phyloP scores from a whole-genome alignment of 2,329 filamentous ascomycete genomes.

The Fusarium sambucinum region DNA sequence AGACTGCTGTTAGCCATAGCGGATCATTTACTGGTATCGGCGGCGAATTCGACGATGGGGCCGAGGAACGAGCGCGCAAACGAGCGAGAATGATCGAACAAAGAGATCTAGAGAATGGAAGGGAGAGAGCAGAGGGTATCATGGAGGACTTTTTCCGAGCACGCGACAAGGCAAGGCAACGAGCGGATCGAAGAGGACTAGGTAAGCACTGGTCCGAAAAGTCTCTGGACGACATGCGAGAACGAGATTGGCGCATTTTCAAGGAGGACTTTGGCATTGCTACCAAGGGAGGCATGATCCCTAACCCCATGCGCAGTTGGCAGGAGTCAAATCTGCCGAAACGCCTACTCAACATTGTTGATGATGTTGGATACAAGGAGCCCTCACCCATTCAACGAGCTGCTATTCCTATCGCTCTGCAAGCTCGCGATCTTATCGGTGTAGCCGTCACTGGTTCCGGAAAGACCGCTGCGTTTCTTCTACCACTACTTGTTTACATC shows the following conservation, averaged over 20 bases:
- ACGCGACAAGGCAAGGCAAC: constrained; percentile 74
- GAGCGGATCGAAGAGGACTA: constrained; percentile 77
- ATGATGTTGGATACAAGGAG: constrained; percentile 88
- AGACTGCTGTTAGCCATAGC: constrained; percentile 48
- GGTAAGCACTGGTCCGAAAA: constrained; percentile 98
- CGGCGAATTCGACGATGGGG: constrained; percentile 65
- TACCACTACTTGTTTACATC: constrained; percentile 95
- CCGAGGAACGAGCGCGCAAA: constrained; percentile 66
- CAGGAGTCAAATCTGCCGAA: constrained; percentile 83
- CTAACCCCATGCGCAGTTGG: constrained; percentile 97
- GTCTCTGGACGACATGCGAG: constrained; percentile 90
- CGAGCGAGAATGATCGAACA: constrained; percentile 78
- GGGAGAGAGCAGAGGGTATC: constrained; percentile 80
- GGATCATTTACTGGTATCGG: constrained; percentile 62
- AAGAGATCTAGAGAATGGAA: constrained; percentile 80
- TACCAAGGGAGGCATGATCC: constrained; percentile 91
- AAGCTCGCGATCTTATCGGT: constrained; percentile 95
- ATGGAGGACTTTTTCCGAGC: constrained; percentile 82
- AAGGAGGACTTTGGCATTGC: constrained; percentile 98
- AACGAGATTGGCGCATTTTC: constrained; percentile 99
- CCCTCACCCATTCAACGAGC: constrained; percentile 93
- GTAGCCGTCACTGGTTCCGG: constrained; percentile 98
- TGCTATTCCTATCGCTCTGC: constrained; percentile 93
- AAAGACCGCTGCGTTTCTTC: constrained; percentile 95
- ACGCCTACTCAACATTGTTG: constrained; percentile 82